Percentiles rank a stretch among this genome's conserved stretches.
Evolutionary conservation across 306 rosid species (phyloP).

Genomic region (Dryas alaskensis): DNA sequence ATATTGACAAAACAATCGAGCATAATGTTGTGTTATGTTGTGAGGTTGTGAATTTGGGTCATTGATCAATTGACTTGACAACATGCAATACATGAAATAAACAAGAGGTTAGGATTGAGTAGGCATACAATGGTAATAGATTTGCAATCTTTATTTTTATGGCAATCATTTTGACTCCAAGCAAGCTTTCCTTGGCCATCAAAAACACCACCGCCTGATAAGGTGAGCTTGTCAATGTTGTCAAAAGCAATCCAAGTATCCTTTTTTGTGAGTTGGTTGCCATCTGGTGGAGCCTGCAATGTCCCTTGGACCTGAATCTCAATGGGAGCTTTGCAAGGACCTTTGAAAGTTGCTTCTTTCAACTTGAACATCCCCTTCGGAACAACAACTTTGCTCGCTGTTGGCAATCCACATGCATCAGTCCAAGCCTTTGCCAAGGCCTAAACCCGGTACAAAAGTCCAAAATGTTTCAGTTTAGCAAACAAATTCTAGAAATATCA

Average conservation of each 20-base stretch:
- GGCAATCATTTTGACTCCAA: conserved; percentile 38
- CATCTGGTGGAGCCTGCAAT: conserved; percentile 33
- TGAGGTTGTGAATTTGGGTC: background rate
- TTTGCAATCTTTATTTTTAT: conserved; percentile 13
- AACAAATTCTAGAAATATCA: too few species aligned
- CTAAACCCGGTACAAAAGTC: background rate
- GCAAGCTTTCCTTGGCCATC: conserved; percentile 42
- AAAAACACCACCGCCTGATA: conserved; percentile 45
- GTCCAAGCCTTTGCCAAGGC: conserved; percentile 38
- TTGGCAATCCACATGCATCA: conserved; percentile 30
- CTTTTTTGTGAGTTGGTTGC: background rate
- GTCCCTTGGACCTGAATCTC: conserved; percentile 30
- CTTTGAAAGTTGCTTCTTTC: conserved; percentile 3
- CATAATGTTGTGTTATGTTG: background rate
- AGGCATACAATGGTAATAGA: conserved; percentile 28
- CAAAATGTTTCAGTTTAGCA: too few species aligned
- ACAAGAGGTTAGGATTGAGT: too few species aligned
- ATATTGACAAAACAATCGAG: background rate
- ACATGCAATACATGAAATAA: too few species aligned
- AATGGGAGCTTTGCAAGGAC: conserved; percentile 45
- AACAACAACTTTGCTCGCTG: conserved; percentile 16
- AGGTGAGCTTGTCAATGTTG: conserved; percentile 25
- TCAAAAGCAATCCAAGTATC: conserved; percentile 37
- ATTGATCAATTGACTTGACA: too few species aligned
- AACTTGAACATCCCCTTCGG: conserved; percentile 23